Evolutionary conservation across 306 rosid genomes (phyloP), one percentile per base, ranked within the genome.

Genomic region (Cicer bijugum): DNA sequence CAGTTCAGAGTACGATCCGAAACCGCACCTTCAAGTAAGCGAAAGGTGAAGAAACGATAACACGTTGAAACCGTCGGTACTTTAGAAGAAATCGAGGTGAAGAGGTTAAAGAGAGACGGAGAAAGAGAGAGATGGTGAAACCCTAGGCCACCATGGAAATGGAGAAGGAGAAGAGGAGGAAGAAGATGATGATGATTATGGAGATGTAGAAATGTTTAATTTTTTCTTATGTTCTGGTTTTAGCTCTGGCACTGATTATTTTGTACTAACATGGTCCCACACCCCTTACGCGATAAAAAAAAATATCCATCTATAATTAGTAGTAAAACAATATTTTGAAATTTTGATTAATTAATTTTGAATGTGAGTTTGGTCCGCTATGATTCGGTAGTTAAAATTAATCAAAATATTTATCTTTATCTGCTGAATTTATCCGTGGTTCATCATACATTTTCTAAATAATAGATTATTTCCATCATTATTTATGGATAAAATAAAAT

Each of bases 181-280:
- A 65, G 65, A 71, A 44, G 53, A 10, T 15, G 39, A 71, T 59
- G 79, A 58, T 44, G 82, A 74, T 72, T 80, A 82, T 42, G 73
- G 42, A 69, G 84, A 59, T 45, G 74, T 67, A 71, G 43, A 70
- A 68, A 52, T 16, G n/a, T 38, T 40, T n/a, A 3, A 12, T 8
- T 40, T 40, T 71, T 56, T 55, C 58, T 43, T 47, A 55, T 61
- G 79, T 70, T 78, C 69, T 68, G 67, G 88, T 88, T 81, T 86
- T 87, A 83, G 85, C 65, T 71, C 87, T 71, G 86, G 87, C 89
- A 76, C 93, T 74, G 91, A 88, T 88, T 82, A 86, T 88, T 86
- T 84, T 75, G 96, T 76, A 71, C 75, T 28, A 17, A 17, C 5
- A 1, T 60, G 85, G 85, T 1, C 91, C 88, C 88, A 80, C 74